Evolutionary conservation across 805 yeast species (phyloP).

Genomic region (Starmerella lactis-condensi): DNA sequence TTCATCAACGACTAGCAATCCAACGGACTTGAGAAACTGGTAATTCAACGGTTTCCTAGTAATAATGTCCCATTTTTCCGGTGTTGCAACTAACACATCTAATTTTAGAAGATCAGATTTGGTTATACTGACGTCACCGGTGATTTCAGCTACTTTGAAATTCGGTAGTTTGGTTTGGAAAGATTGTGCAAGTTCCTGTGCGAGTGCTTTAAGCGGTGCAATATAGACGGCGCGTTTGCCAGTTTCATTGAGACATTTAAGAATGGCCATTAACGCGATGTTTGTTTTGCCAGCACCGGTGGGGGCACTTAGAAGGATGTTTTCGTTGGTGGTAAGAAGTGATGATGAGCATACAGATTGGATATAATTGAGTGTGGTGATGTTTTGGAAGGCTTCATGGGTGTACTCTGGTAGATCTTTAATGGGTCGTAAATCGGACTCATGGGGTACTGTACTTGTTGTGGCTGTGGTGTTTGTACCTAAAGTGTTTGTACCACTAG

Average conservation of each 20-base stretch:
- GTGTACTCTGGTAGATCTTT: constrained; percentile 67
- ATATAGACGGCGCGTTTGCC: constrained; percentile 63
- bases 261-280: constrained; percentile 71
- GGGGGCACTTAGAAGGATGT: constrained; percentile 81
- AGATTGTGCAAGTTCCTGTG: constrained; percentile 84
- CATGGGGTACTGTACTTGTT: constrained; percentile 24
- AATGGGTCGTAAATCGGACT: constrained; percentile 23
- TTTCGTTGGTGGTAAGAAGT: constrained; percentile 57
- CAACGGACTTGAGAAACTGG: constrained; percentile 44
- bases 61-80: constrained; percentile 94
- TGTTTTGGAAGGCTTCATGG: constrained; percentile 47
- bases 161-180: constrained; percentile 48
- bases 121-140: constrained; percentile 73
- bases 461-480: constrained; percentile 18
- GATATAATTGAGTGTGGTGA: constrained; percentile 55
- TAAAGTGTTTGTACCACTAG: no score
- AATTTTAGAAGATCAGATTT: constrained; percentile 59
- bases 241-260: constrained; percentile 40
- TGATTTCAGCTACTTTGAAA: constrained; percentile 60
- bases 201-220: constrained; percentile 87
- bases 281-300: constrained; percentile 98
- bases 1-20: constrained; percentile 70
- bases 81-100: constrained; percentile 77
- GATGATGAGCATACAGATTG: constrained; percentile 66
- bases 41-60: constrained; percentile 63